Conservation (phyloP, 495 filamentous ascomycete species). For the Aspergillus baeticus region DNA sequence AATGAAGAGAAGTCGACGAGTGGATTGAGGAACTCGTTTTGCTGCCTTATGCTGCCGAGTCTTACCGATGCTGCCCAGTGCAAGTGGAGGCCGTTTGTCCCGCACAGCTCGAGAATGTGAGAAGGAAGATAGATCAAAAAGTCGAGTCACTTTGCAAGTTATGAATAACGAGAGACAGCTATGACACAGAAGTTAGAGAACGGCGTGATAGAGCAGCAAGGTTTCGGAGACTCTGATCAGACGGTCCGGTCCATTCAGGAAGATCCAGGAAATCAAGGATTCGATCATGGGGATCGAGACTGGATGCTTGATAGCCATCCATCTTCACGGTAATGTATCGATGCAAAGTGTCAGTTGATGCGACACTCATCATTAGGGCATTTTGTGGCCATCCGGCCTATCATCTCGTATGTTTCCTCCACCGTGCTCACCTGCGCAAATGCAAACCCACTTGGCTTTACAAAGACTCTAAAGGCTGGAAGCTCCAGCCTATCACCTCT, state of each 20-base stretch:
- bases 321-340: not conserved
- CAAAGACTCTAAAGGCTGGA: not conserved
- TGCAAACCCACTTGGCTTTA: not conserved
- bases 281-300: slow-evolving; percentile 7
- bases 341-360: slow-evolving; percentile 11
- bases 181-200: not conserved
- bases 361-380: slow-evolving; percentile 8
- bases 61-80: slow-evolving; percentile 14
- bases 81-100: not conserved
- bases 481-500: not conserved
- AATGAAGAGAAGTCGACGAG: not conserved
- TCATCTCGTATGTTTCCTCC: not conserved
- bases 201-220: no score
- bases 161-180: not conserved
- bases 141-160: no score
- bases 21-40: not conserved
- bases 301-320: slow-evolving; percentile 1
- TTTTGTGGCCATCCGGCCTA: not conserved
- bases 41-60: slow-evolving; percentile 14
- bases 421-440: not conserved
- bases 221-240: not conserved
- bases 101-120: not conserved
- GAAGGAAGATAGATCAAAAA: not conserved
- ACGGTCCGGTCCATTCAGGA: not conserved
- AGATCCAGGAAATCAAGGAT: not conserved